Conservation (phyloP, 1,284 basidiomycete species). For the Rhodofomes roseus region DNA sequence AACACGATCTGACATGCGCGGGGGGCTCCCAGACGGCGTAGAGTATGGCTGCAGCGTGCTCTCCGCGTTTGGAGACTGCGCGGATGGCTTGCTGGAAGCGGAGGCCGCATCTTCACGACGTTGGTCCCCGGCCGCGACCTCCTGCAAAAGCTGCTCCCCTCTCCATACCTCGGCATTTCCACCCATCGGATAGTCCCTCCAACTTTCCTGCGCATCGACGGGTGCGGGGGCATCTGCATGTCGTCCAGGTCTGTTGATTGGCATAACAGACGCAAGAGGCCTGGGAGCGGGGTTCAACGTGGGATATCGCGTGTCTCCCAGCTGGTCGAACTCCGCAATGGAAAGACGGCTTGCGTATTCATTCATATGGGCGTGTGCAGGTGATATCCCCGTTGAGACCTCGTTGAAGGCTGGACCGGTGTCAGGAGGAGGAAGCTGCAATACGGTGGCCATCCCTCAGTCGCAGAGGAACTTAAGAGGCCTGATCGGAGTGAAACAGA, state of each 20-base stretch:
- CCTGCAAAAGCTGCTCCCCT: conserved; percentile 22
- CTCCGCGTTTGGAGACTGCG: conserved; percentile 17
- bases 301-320: conserved; percentile 61
- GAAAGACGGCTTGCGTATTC: conserved; percentile 51
- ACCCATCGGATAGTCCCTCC: conserved; percentile 16
- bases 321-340: conserved; percentile 48
- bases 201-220: conserved; percentile 19
- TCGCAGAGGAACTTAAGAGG: background rate
- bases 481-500: background rate
- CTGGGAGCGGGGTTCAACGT: conserved; percentile 28
- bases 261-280: conserved; percentile 1
- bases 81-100: conserved; percentile 14
- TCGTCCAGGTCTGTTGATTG: background rate
- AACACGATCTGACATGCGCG: conserved; percentile 13
- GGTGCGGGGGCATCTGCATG: background rate
- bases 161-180: conserved; percentile 17
- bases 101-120: conserved; percentile 7
- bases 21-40: conserved; percentile 9
- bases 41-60: conserved; percentile 10
- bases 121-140: background rate
- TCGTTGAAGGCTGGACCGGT: conserved; percentile 21
- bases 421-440: conserved; percentile 24
- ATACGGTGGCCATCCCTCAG: conserved; percentile 25
- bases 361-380: conserved; percentile 31
- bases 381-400: conserved; percentile 15